Evolutionary conservation across 306 rosid species (phyloP).

Genomic region (Morella rubra): DNA sequence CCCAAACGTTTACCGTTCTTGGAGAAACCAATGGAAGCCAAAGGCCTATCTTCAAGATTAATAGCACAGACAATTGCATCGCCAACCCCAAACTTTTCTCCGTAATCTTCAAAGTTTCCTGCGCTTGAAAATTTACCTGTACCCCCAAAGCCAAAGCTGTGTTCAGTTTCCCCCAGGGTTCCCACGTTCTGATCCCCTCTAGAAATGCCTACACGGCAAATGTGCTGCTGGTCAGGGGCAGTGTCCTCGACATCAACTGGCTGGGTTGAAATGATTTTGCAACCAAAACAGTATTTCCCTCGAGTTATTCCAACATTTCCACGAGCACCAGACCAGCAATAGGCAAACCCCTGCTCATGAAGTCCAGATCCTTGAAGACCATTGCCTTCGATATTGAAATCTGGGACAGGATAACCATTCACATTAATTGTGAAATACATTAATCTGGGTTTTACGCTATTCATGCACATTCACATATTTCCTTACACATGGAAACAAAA

Average conservation of each 20-base stretch:
- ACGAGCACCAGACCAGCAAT: constrained; percentile 62
- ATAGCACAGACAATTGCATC: constrained; percentile 52
- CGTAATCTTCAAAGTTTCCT: constrained; percentile 40
- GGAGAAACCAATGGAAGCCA: constrained; percentile 53
- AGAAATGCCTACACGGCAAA: constrained; percentile 57
- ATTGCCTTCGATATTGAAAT: constrained; percentile 37
- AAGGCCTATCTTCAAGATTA: constrained; percentile 48
- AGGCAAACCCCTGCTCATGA: constrained; percentile 55
- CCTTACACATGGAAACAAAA: neutral
- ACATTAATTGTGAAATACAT: neutral
- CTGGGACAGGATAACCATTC: constrained; percentile 27
- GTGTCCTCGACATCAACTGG: constrained; percentile 42
- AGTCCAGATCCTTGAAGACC: constrained; percentile 46
- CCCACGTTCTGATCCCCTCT: constrained; percentile 50
- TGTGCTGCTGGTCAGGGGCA: constrained; percentile 34
- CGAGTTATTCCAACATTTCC: constrained; percentile 46
- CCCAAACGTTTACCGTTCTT: constrained; percentile 65
- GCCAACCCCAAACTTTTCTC: constrained; percentile 56
- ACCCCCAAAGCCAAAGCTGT: constrained; percentile 60
- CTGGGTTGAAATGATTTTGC: constrained; percentile 43
- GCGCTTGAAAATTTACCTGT: constrained; percentile 40
- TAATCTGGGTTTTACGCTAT: neutral
- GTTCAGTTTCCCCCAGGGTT: constrained; percentile 47
- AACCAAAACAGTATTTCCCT: constrained; percentile 59
- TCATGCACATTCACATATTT: neutral